These are phyloP conservation scores for Trypanosoma rangeli DNA, from an alignment of 208 protist genomes.

Conservation along the genomic window DNA sequence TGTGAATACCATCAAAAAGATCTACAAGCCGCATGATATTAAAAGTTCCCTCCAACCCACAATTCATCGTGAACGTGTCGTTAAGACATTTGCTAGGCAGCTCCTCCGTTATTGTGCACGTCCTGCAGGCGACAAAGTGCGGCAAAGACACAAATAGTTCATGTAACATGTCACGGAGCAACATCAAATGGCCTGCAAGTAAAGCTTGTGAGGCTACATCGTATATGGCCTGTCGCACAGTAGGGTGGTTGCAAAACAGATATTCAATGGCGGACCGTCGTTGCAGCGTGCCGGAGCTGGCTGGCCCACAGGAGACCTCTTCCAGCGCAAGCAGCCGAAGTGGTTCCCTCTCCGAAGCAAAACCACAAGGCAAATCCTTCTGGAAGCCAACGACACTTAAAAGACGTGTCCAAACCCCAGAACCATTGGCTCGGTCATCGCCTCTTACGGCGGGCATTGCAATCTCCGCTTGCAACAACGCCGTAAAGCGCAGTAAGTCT, in stretches of 20 bases:
- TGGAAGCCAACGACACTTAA: constrained; percentile 18
- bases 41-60: background rate
- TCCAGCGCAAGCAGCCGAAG: constrained; percentile 4
- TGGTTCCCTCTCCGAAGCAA: background rate
- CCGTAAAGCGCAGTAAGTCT: constrained; percentile 71
- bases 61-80: background rate
- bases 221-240: constrained; percentile 18
- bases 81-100: background rate
- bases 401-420: constrained; percentile 11
- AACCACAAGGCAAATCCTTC: background rate
- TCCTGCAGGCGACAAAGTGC: constrained; percentile 28
- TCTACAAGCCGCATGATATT: constrained; percentile 1
- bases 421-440: background rate
- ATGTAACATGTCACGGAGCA: constrained; percentile 31
- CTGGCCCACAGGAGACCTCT: background rate
- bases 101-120: background rate
- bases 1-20: constrained; percentile 55
- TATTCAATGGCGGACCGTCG: constrained; percentile 14
- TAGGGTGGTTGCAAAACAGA: constrained; percentile 14
- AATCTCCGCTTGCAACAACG: constrained; percentile 55
- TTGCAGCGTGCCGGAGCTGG: background rate
- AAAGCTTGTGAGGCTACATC: constrained; percentile 26
- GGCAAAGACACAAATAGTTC: constrained; percentile 36
- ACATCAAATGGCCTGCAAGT: constrained; percentile 28
- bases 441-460: constrained; percentile 13